Conservation (phyloP, 2,329 filamentous ascomycete genomes). For the Mollisiaceae sp. region DNA sequence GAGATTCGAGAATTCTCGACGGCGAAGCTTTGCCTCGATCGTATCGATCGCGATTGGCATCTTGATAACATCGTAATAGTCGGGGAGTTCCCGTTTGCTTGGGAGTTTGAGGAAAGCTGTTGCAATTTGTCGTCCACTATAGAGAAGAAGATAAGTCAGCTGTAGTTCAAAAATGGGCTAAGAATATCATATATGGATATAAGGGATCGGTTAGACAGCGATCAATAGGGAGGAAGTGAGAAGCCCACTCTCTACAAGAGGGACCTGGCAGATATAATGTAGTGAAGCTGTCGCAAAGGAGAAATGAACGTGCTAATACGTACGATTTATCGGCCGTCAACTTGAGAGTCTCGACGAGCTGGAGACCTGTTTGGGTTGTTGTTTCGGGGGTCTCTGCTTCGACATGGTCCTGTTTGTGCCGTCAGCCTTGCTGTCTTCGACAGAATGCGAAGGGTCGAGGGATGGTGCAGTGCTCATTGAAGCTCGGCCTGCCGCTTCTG, state of each 20-base stretch:
- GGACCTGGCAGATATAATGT: neutral
- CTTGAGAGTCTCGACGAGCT: constrained; percentile 76
- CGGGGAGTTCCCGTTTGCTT: constrained; percentile 64
- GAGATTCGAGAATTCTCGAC: constrained; percentile 70
- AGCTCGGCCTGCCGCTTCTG: constrained; percentile 32
- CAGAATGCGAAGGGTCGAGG: constrained; percentile 24
- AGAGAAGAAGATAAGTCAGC: neutral
- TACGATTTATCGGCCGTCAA: constrained; percentile 83
- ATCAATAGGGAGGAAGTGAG: constrained; percentile 6
- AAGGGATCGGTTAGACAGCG: neutral
- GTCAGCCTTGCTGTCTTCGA: constrained; percentile 39
- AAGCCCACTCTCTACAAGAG: constrained; percentile 3
- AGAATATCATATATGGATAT: neutral
- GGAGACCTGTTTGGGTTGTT: constrained; percentile 73
- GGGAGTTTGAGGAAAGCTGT: constrained; percentile 77
- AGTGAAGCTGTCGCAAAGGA: constrained; percentile 9
- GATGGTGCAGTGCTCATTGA: constrained; percentile 30
- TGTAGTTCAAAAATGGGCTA: neutral
- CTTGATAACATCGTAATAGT: constrained; percentile 78
- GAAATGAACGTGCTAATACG: constrained; percentile 39
- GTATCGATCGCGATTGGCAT: constrained; percentile 80
- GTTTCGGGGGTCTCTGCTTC: constrained; percentile 66
- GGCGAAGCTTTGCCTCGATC: constrained; percentile 76
- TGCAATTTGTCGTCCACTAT: constrained; percentile 74
- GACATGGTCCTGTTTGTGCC: constrained; percentile 33